These are phyloP conservation scores for Scedosporium aurantiacum DNA, from an alignment of 2,329 filamentous ascomycete species.

Conservation along the genomic window DNA sequence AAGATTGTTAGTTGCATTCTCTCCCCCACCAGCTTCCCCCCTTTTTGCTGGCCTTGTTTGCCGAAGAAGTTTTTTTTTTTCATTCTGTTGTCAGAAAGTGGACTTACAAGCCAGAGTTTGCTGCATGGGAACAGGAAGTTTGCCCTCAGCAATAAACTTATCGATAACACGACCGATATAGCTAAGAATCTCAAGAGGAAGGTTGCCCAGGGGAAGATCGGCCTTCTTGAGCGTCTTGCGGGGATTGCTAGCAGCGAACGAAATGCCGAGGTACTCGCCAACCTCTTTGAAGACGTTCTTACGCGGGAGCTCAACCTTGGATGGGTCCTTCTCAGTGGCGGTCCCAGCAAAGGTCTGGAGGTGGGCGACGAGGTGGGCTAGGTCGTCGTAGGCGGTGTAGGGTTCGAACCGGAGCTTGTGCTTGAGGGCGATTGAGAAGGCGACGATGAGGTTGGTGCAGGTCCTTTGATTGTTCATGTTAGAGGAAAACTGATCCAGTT, in stretches of 20 bases:
- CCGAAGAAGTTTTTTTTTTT: no score
- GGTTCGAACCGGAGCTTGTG: slow-evolving; percentile 79
- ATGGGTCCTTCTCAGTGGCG: slow-evolving; percentile 30
- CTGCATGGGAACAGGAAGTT: slow-evolving; percentile 44
- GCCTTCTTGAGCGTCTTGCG: slow-evolving; percentile 66
- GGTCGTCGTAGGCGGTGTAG: slow-evolving; percentile 64
- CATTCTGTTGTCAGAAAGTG: slow-evolving; percentile 1
- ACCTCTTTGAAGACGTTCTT: slow-evolving; percentile 49
- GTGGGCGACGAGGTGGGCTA: slow-evolving; percentile 57
- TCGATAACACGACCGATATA: slow-evolving; percentile 60
- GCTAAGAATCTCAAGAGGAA: slow-evolving; percentile 72
- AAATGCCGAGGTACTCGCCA: slow-evolving; percentile 65
- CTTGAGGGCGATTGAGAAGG: slow-evolving; percentile 68
- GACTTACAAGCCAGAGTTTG: slow-evolving; percentile 41
- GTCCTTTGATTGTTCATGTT: slow-evolving; percentile 26
- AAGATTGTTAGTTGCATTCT: slow-evolving; percentile 23
- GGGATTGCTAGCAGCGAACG: slow-evolving; percentile 68
- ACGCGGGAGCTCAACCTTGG: slow-evolving; percentile 20
- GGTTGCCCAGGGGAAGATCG: slow-evolving; percentile 62
- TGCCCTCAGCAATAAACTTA: slow-evolving; percentile 42
- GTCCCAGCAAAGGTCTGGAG: slow-evolving; percentile 63
- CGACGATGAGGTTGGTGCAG: slow-evolving; percentile 66
- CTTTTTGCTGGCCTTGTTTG: no score
- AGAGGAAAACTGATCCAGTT: neutral
- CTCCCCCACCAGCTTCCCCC: neutral